Evolutionary conservation across 2,329 filamentous ascomycete species (phyloP), one percentile per base, ranked within the genome.

Genomic region (Pseudogymnoascus sp.): DNA sequence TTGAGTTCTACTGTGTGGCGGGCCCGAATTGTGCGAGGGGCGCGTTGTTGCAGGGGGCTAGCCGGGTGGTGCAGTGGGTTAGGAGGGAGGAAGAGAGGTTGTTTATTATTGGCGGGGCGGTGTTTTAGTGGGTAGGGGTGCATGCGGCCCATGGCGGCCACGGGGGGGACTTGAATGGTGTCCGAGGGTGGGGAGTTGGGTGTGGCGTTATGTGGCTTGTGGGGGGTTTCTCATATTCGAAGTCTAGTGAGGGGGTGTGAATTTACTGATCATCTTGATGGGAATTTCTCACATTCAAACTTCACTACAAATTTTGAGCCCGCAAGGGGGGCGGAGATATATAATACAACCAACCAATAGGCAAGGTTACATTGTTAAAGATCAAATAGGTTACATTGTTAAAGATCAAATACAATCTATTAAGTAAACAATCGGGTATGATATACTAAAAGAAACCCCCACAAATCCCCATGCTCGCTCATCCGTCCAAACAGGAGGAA

Each of bases 51-150:
- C 89, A 93, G 73, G 91, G 89, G 10, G 93, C 93, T 35, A 96
- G 95, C 73, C 88, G 89, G 76, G 86, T 99, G 60, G 87, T 96
- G 5, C 90, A 95, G 72, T 99, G 93, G 93, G 88, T 93, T 1
- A 88, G 90, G 72, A 83, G 87, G 68, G 95, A 99, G 76, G 93
- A 97, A 75, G 93, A 97, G 76, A 82, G 95, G 64, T 79, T 97
- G 5, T 99, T 99, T 72, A 96, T 99, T 65, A 95, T 99, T 72
- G 95, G 95, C 1, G 96, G 95, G n/a, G 95, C 93, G 46, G 93
- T 97, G 69, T 89, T 88, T 60, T 53, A n/a, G 17, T 17, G 38
- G 3, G 38, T 21, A 7, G 17, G 1, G 38, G 10, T 42, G 31
- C 31, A 33, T 17, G 37, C 7, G 42, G 11, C 5, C 4, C 21